Evolutionary conservation across 108 stramenopile species (phyloP).

Genomic region (Skeletonema potamos): DNA sequence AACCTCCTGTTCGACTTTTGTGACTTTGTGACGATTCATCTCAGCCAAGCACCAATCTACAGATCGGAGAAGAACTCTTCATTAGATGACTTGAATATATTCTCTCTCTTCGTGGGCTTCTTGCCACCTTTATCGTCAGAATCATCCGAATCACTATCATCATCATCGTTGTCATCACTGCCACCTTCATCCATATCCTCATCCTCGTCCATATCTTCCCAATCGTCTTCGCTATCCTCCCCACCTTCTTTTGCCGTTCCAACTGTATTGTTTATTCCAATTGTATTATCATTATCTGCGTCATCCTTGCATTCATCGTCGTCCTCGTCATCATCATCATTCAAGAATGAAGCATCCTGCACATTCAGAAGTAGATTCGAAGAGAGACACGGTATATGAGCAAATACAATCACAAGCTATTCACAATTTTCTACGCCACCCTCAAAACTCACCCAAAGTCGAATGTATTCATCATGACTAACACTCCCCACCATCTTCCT

Average conservation of each 20-base stretch:
- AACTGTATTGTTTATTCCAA: not conserved
- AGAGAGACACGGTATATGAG: not conserved
- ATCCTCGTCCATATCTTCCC: slow-evolving; percentile 73
- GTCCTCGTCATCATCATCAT: slow-evolving; percentile 58
- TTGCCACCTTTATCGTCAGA: slow-evolving; percentile 39
- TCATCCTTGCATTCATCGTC: slow-evolving; percentile 32
- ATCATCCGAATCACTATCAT: slow-evolving; percentile 46
- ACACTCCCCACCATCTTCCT: slow-evolving; percentile 76
- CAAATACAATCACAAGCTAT: not conserved
- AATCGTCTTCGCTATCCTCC: slow-evolving; percentile 70
- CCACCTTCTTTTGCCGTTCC: not conserved
- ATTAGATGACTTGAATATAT: slow-evolving; percentile 70
- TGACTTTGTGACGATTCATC: too few species aligned
- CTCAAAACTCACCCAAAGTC: slow-evolving; percentile 49
- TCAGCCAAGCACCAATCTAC: slow-evolving; percentile 43
- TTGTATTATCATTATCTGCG: not conserved
- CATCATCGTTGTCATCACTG: slow-evolving; percentile 23
- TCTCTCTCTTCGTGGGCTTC: slow-evolving; percentile 24
- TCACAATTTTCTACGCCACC: not conserved
- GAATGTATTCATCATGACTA: slow-evolving; percentile 71
- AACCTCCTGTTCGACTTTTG: too few species aligned
- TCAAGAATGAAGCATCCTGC: slow-evolving; percentile 68
- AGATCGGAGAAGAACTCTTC: slow-evolving; percentile 89
- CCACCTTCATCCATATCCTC: slow-evolving; percentile 47
- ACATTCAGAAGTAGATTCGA: not conserved